phyloP scores from a whole-genome alignment of 2,329 filamentous ascomycete species.

The Amylocarpus encephaloides region DNA sequence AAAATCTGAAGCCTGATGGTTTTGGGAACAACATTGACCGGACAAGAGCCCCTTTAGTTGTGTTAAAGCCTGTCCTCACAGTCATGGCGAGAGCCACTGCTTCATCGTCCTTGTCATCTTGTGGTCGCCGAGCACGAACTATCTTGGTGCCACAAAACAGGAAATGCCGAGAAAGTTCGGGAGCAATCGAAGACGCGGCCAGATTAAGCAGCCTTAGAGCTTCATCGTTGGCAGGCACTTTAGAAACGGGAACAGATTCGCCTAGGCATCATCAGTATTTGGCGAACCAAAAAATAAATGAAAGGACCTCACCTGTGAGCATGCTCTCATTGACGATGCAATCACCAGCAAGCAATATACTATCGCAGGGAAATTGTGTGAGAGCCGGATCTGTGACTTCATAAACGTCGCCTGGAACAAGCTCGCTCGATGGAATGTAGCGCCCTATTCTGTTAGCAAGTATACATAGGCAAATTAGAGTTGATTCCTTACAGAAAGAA shows the following conservation, averaged over 20 bases:
- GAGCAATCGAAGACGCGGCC: conserved; percentile 72
- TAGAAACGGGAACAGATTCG: conserved; percentile 95
- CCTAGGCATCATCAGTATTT: conserved; percentile 39
- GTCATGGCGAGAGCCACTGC: conserved; percentile 88
- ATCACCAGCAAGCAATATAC: conserved; percentile 83
- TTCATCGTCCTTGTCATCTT: conserved; percentile 79
- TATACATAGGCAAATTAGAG: not conserved
- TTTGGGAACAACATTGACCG: conserved; percentile 99
- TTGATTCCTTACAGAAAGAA: conserved; percentile 67
- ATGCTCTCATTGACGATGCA: conserved; percentile 99
- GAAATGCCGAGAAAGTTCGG: conserved; percentile 80
- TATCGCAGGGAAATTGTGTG: conserved; percentile 84
- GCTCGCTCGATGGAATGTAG: conserved; percentile 75
- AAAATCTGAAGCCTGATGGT: conserved; percentile 97
- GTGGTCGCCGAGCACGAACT: conserved; percentile 79
- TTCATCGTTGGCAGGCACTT: conserved; percentile 75
- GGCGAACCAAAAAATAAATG: not conserved
- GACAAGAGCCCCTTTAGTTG: conserved; percentile 91
- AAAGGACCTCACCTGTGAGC: conserved; percentile 60
- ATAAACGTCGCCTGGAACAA: conserved; percentile 94
- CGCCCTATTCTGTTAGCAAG: conserved; percentile 49
- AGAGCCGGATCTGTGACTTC: conserved; percentile 92
- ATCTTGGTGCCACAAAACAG: conserved; percentile 95
- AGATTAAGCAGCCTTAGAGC: conserved; percentile 71
- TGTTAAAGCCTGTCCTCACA: conserved; percentile 92